Conservation (phyloP, 306 rosid genomes). For the Medicago arabica region DNA sequence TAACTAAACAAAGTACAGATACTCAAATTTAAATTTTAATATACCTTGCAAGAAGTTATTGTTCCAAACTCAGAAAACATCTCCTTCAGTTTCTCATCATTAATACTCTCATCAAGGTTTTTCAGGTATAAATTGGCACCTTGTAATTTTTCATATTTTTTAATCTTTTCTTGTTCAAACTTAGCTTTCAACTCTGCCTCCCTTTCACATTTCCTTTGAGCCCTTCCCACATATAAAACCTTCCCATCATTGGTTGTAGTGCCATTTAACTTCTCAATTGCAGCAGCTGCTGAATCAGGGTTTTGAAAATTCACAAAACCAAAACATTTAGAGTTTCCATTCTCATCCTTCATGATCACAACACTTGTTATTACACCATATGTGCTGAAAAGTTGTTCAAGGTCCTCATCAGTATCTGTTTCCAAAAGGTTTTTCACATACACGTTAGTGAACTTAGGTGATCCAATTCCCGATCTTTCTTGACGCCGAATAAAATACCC, state of each 20-base stretch:
- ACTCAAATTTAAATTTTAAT: background rate
- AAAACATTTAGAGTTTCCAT: slow-evolving; percentile 27
- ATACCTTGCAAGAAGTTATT: slow-evolving; percentile 36
- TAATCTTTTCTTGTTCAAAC: slow-evolving; percentile 12
- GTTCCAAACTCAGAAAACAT: slow-evolving; percentile 21
- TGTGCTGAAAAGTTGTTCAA: background rate
- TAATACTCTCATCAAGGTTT: slow-evolving; percentile 22
- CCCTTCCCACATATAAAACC: slow-evolving; percentile 1
- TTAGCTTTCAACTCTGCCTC: slow-evolving; percentile 3
- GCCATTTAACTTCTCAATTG: slow-evolving; percentile 17
- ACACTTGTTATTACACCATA: slow-evolving; percentile 32
- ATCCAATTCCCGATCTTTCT: slow-evolving; percentile 9
- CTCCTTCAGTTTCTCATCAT: slow-evolving; percentile 25
- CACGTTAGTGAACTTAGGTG: slow-evolving; percentile 28
- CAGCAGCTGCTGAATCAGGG: slow-evolving; percentile 1
- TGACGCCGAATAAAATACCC: slow-evolving; percentile 21
- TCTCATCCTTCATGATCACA: slow-evolving; percentile 14
- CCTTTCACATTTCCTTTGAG: slow-evolving; percentile 27
- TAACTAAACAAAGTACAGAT: background rate
- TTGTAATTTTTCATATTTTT: slow-evolving; percentile 14
- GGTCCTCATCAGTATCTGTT: slow-evolving; percentile 21
- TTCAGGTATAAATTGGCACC: slow-evolving; percentile 27
- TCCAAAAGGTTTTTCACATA: slow-evolving; percentile 37
- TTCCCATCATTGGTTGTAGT: background rate
- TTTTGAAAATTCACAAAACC: slow-evolving; percentile 36